Conservation (phyloP, 2,329 filamentous ascomycete genomes). For the Colletotrichum sp. region DNA sequence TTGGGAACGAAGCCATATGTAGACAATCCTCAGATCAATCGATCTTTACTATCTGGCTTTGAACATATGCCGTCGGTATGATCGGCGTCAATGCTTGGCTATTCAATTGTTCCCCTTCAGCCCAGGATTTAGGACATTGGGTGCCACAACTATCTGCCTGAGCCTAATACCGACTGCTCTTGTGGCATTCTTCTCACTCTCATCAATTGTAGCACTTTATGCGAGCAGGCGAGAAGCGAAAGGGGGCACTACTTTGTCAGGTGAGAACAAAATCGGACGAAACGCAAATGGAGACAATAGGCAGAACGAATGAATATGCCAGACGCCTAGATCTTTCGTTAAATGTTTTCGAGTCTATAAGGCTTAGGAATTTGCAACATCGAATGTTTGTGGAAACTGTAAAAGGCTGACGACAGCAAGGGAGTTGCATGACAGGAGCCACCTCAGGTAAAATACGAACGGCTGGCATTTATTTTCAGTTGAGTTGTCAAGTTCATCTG, state of each 20-base stretch:
- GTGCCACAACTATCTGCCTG: neutral
- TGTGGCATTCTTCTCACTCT: neutral
- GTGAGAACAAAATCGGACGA: too few relatives aligned
- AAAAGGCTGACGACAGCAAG: neutral
- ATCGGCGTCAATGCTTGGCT: neutral
- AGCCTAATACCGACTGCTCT: neutral
- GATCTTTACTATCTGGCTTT: neutral
- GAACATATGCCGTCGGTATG: neutral
- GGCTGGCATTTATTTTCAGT: neutral
- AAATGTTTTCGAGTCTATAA: neutral
- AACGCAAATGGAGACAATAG: neutral
- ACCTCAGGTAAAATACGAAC: neutral
- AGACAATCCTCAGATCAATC: neutral
- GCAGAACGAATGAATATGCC: neutral
- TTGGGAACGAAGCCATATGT: neutral
- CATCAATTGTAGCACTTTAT: neutral
- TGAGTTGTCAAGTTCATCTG: neutral
- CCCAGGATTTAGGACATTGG: neutral
- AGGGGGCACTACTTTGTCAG: neutral
- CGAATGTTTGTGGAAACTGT: neutral
- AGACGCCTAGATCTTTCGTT: neutral
- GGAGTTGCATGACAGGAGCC: neutral
- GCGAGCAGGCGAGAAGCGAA: neutral
- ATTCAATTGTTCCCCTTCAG: neutral
- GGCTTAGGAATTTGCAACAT: neutral